These are phyloP conservation scores for Carpinus viminea DNA, from an alignment of 306 rosid genomes.

Conservation along the genomic window DNA sequence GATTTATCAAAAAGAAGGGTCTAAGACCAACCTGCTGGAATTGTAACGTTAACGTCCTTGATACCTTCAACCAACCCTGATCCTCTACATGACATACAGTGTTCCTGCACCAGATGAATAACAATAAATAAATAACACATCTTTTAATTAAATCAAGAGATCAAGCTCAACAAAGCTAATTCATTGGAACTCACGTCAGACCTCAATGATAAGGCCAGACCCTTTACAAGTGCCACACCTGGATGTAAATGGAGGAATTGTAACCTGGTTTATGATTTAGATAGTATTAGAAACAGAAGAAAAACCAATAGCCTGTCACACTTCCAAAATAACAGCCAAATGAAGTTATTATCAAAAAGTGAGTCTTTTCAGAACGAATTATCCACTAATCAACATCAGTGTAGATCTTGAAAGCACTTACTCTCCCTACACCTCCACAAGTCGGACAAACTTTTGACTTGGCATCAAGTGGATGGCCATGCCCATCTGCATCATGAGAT, in stretches of 20 bases:
- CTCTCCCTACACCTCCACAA: constrained; percentile 91
- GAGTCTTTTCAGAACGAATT: constrained; percentile 23
- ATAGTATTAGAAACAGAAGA: constrained; percentile 25
- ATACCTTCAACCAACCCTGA: constrained; percentile 80
- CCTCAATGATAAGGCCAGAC: constrained; percentile 75
- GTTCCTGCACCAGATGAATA: constrained; percentile 56
- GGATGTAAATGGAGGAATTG: constrained; percentile 92
- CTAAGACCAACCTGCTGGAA: constrained; percentile 84
- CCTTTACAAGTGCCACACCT: constrained; percentile 89
- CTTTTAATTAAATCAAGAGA: constrained; percentile 14
- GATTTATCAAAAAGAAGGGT: constrained; percentile 23
- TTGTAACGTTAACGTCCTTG: constrained; percentile 75
- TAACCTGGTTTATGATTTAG: constrained; percentile 57
- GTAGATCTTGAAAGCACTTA: constrained; percentile 58
- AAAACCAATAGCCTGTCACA: constrained; percentile 9
- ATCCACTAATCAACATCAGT: constrained; percentile 28
- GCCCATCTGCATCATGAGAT: constrained; percentile 64
- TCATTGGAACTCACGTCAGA: constrained; percentile 29
- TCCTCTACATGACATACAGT: constrained; percentile 74
- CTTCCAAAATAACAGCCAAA: constrained; percentile 8
- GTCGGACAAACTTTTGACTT: constrained; percentile 74
- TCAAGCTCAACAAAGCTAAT: constrained; percentile 14
- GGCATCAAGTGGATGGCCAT: constrained; percentile 72
- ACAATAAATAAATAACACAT: constrained; percentile 12
- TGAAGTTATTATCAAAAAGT: constrained; percentile 17